Evolutionary conservation across 1,284 basidiomycete genomes (phyloP).

Genomic region (Cutaneotrichosporon sp.): DNA sequence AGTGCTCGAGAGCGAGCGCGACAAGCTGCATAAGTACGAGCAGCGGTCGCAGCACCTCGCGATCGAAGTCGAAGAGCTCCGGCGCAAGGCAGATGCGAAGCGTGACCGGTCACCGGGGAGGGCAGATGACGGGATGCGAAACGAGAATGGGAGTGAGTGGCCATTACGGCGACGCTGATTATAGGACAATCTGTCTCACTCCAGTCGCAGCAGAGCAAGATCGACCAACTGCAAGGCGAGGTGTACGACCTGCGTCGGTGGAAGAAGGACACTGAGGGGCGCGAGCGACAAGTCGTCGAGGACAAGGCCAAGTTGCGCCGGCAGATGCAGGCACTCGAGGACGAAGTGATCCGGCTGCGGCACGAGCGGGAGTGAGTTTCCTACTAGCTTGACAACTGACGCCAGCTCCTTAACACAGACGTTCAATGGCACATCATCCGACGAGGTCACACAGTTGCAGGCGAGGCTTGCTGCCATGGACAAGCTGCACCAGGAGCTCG

Average conservation of each 20-base stretch:
- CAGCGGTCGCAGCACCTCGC: constrained; percentile 39
- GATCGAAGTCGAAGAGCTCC: constrained; percentile 47
- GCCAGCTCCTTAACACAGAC: constrained; percentile 46
- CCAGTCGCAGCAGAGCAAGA: constrained; percentile 34
- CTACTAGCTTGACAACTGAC: not conserved
- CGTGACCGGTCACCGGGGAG: constrained; percentile 19
- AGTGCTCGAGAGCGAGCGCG: constrained; percentile 37
- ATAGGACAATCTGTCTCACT: constrained; percentile 44
- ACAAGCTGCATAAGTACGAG: constrained; percentile 37
- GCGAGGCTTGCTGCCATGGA: constrained; percentile 41
- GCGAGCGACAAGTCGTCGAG: constrained; percentile 35
- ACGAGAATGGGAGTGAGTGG: constrained; percentile 45
- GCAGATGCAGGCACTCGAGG: constrained; percentile 38
- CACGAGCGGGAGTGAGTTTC: constrained; percentile 50
- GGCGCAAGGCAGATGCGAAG: constrained; percentile 29
- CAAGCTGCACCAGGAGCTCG: constrained; percentile 36
- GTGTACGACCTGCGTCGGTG: constrained; percentile 41
- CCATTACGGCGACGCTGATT: not conserved
- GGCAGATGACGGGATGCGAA: constrained; percentile 34
- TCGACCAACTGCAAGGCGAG: constrained; percentile 41
- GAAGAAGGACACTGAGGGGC: constrained; percentile 43
- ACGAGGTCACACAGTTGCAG: constrained; percentile 35
- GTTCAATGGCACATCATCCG: constrained; percentile 31
- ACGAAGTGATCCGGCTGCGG: constrained; percentile 44
- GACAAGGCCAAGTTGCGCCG: constrained; percentile 38